Evolutionary conservation across 225 moss, liverwort and hornwort genomes (phyloP).

Genomic region (Physcomitrium patens): DNA sequence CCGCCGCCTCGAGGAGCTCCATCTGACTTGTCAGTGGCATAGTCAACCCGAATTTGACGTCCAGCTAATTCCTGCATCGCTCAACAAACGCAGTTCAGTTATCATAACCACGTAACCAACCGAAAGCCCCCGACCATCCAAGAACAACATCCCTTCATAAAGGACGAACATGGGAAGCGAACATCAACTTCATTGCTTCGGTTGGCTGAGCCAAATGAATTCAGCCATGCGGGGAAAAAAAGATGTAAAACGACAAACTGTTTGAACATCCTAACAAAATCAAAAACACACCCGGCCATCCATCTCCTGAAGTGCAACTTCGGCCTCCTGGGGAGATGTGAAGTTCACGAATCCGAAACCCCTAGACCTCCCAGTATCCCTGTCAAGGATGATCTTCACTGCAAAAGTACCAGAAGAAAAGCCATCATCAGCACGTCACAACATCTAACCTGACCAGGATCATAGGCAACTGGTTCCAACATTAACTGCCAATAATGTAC

Average conservation of each 20-base stretch:
- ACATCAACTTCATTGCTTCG: too few relatives aligned
- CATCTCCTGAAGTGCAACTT: slow-evolving; percentile 90
- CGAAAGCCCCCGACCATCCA: too few relatives aligned
- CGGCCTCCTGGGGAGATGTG: slow-evolving; percentile 74
- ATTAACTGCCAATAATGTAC: background rate
- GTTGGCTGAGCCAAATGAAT: background rate
- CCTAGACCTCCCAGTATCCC: slow-evolving; percentile 89
- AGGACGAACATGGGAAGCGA: too few relatives aligned
- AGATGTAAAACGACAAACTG: background rate
- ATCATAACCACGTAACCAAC: too few relatives aligned
- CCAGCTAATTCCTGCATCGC: slow-evolving; percentile 76
- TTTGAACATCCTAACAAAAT: background rate
- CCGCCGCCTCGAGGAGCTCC: slow-evolving; percentile 43
- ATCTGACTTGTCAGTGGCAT: slow-evolving; percentile 70
- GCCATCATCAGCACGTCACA: background rate
- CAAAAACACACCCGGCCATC: slow-evolving; percentile 68
- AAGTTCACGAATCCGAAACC: slow-evolving; percentile 90
- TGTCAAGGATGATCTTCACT: slow-evolving; percentile 82
- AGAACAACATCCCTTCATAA: too few relatives aligned
- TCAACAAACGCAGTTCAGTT: slow-evolving; percentile 13
- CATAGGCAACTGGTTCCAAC: background rate
- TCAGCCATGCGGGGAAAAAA: background rate
- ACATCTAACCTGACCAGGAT: background rate
- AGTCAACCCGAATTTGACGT: slow-evolving; percentile 87
- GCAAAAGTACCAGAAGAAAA: slow-evolving; percentile 21